phyloP scores from a whole-genome alignment of 176 grass and related monocot genomes.

The Olyra latifolia region DNA sequence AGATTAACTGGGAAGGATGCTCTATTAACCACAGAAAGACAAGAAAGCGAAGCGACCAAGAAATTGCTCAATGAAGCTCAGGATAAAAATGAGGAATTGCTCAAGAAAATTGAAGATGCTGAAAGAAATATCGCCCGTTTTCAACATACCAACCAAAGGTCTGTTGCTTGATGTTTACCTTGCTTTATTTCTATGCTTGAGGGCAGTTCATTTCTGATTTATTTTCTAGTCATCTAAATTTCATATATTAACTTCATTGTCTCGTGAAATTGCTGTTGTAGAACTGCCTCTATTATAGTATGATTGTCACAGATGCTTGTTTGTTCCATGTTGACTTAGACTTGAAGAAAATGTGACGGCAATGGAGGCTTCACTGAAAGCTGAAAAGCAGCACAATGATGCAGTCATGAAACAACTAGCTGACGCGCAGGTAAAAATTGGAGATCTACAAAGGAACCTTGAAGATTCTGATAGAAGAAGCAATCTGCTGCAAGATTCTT shows the following conservation, averaged over 20 bases:
- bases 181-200: slow-evolving; percentile 16
- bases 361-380: slow-evolving; percentile 54
- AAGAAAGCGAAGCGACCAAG: slow-evolving; percentile 63
- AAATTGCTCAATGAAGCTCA: slow-evolving; percentile 55
- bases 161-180: slow-evolving; percentile 28
- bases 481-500: slow-evolving; percentile 59
- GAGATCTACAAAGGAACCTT: slow-evolving; percentile 57
- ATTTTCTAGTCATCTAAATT: slow-evolving; percentile 20
- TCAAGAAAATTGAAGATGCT: slow-evolving; percentile 57
- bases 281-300: slow-evolving; percentile 19
- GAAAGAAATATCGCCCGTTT: slow-evolving; percentile 50
- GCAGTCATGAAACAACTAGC: slow-evolving; percentile 54
- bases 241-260: not conserved
- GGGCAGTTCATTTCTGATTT: slow-evolving; percentile 25
- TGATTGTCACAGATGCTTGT: slow-evolving; percentile 15
- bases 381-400: slow-evolving; percentile 53
- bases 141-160: slow-evolving; percentile 65
- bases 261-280: slow-evolving; percentile 29
- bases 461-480: slow-evolving; percentile 55
- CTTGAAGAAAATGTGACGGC: slow-evolving; percentile 45
- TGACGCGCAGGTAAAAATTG: slow-evolving; percentile 47
- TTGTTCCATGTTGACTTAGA: slow-evolving; percentile 48
- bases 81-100: slow-evolving; percentile 54
- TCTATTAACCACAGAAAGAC: slow-evolving; percentile 48
- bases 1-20: slow-evolving; percentile 61